Evolutionary conservation across 1,284 basidiomycete species (phyloP).

Genomic region (Clitocybe nebularis): DNA sequence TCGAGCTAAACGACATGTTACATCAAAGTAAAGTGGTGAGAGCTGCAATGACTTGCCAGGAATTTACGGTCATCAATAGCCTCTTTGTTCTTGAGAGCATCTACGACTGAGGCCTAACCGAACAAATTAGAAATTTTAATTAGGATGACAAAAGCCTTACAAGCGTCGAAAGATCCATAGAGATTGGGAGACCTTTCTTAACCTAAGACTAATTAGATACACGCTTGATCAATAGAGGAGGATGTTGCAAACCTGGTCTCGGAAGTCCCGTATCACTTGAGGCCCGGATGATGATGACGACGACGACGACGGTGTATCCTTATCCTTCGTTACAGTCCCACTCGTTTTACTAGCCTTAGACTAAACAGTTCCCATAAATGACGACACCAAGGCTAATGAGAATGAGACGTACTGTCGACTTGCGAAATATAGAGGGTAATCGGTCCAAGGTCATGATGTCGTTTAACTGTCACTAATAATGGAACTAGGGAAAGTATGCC

Average conservation of each 20-base stretch:
- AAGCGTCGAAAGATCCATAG: slow-evolving; percentile 35
- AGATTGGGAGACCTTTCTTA: slow-evolving; percentile 37
- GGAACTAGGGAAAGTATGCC: not conserved
- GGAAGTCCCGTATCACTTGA: slow-evolving; percentile 40
- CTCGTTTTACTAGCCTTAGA: slow-evolving; percentile 6
- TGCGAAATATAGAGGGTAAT: slow-evolving; percentile 19
- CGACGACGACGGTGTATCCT: slow-evolving; percentile 7
- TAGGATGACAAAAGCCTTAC: slow-evolving; percentile 24
- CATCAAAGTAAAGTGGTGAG: too few species aligned
- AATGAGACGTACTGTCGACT: slow-evolving; percentile 11
- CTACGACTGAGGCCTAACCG: slow-evolving; percentile 47
- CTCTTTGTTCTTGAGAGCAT: slow-evolving; percentile 52
- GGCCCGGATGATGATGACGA: too few species aligned
- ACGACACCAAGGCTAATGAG: not conserved
- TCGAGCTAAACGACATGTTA: slow-evolving; percentile 56
- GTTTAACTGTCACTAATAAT: too few species aligned
- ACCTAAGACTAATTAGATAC: slow-evolving; percentile 29
- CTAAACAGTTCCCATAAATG: not conserved
- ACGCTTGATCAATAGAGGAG: too few species aligned
- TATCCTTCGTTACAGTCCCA: slow-evolving; percentile 5
- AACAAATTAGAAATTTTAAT: slow-evolving; percentile 11
- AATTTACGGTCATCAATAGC: slow-evolving; percentile 60
- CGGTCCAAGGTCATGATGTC: slow-evolving; percentile 14
- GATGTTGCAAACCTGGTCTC: slow-evolving; percentile 37
- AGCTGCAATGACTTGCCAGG: slow-evolving; percentile 32